Evolutionary conservation across 352 stramenopile species (phyloP), one percentile per base, ranked within the genome.

Genomic region (Globisporangium uncinulatum): DNA sequence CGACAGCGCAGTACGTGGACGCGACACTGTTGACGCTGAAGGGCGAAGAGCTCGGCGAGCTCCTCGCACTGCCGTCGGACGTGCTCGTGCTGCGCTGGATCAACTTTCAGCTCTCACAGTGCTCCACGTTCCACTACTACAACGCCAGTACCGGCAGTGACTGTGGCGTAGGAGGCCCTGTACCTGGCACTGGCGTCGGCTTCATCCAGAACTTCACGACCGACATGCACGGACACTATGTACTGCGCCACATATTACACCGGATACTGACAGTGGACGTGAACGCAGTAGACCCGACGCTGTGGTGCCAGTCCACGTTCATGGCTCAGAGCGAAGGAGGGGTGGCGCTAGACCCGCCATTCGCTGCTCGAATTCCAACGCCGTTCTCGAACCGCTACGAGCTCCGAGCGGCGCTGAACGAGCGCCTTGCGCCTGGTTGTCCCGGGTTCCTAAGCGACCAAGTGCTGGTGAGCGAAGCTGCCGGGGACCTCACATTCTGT

Each of bases 141-240:
- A 61, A 45, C 3, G 32, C 59, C 14, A 48, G 7, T 11, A 34
- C 10, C 10, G 34, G 11, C 24, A 45, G 45, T 29, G 24, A 4
- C 24, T 29, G 24, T 29, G 24, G 24, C 24, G 24, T 29, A 29
- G 24, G 24, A 29, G 4, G 24, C 24, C 1, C 4, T 4, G 24
- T 4, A 29, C 2, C 24, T 29, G 24, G 24, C 4, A 4, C 24
- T 29, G 24, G 4, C 4, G 24, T 29, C 2, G 73, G 70, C 1
- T 81, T 89, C 32, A 74, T 88, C 37, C 80, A 88, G 54, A 90
- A 90, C 39, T 90, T 85, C 41, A 75, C 69, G 11, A 74, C 77
- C 20, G 80, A 90, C 34, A 84, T 87, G 72, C 79, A 74, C 55
- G 63, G 65, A 54, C 67, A 73, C 49, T 85, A 86, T 32, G 71